Evolutionary conservation across 2,329 filamentous ascomycete genomes (phyloP).

Genomic region (Rachicladosporium sp.): DNA sequence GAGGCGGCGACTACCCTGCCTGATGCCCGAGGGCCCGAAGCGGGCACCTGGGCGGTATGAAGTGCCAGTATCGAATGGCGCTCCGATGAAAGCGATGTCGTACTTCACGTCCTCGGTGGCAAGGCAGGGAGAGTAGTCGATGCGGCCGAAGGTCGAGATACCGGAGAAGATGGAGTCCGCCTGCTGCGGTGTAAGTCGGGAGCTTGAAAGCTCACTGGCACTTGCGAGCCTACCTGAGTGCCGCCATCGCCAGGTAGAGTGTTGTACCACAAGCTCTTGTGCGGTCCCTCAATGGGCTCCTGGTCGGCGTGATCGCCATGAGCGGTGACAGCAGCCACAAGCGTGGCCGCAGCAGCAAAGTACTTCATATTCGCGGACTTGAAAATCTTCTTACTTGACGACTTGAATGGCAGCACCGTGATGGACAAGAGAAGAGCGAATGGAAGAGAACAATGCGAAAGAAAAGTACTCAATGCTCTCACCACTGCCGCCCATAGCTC

Average conservation of each 20-base stretch:
- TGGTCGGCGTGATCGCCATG: conserved; percentile 50
- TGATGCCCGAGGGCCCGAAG: conserved; percentile 73
- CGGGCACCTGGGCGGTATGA: conserved; percentile 74
- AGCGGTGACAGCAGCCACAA: conserved; percentile 42
- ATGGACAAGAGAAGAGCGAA: neutral
- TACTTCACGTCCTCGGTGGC: conserved; percentile 57
- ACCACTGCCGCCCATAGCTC: too few relatives aligned
- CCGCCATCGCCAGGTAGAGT: conserved; percentile 70
- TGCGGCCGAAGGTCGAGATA: conserved; percentile 71
- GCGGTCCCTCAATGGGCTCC: conserved; percentile 53
- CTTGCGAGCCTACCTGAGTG: conserved; percentile 48
- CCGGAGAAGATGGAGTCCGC: conserved; percentile 82
- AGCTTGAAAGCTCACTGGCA: too few relatives aligned
- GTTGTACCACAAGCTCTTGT: conserved; percentile 71
- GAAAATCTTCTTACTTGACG: neutral
- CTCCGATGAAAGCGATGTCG: conserved; percentile 77
- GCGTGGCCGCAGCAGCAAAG: conserved; percentile 7
- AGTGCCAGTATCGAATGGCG: conserved; percentile 76
- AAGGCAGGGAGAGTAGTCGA: conserved; percentile 67
- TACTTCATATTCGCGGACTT: conserved; percentile 3
- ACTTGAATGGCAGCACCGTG: conserved; percentile 1
- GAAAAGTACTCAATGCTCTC: too few relatives aligned
- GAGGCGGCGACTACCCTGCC: conserved; percentile 72
- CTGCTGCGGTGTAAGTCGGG: conserved; percentile 28
- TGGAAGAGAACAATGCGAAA: too few relatives aligned